Conservation (phyloP, 805 yeast genomes). For the Candida methanosorbosa region DNA sequence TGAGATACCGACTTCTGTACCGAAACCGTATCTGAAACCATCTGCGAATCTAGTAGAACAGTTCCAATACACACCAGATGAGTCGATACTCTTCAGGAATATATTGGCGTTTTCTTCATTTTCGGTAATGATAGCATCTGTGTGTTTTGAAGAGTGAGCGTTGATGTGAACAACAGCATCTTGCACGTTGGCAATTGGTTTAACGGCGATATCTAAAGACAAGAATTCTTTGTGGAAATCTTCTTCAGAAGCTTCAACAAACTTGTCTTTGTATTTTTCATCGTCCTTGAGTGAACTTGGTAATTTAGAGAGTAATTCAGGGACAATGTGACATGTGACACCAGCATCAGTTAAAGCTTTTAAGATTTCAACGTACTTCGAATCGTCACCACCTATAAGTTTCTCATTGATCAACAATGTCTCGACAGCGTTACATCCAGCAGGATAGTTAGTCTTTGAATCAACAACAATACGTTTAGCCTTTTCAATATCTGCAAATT, state of each 20-base stretch:
- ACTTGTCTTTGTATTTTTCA: constrained; percentile 15
- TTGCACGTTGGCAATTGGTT: constrained; percentile 44
- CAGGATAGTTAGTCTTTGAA: constrained; percentile 93
- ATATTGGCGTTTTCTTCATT: constrained; percentile 59
- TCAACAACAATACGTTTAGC: constrained; percentile 73
- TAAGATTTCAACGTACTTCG: constrained; percentile 10
- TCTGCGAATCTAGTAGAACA: constrained; percentile 97
- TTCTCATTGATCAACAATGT: constrained; percentile 58
- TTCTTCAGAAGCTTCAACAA: constrained; percentile 43
- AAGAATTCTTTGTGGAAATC: constrained; percentile 83
- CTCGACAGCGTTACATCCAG: constrained; percentile 98
- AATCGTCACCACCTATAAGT: constrained; percentile 15
- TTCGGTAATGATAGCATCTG: constrained; percentile 86
- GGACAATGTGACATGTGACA: constrained; percentile 67
- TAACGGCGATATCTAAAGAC: constrained; percentile 75
- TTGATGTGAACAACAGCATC: constrained; percentile 86
- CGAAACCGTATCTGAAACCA: constrained; percentile 97
- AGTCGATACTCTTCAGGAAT: constrained; percentile 81
- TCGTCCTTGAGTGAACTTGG: constrained; percentile 9
- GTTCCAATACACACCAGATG: constrained; percentile 97
- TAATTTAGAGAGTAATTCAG: constrained; percentile 32
- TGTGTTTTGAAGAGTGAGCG: constrained; percentile 89
- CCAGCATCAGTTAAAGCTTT: constrained; percentile 44
- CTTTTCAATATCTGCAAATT: constrained; percentile 66
- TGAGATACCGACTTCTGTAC: constrained; percentile 96